Percentiles rank a stretch among this genome's conserved stretches.
phyloP scores from a whole-genome alignment of 371 early-diverging fungal species.

The Apophysomyces elegans region DNA sequence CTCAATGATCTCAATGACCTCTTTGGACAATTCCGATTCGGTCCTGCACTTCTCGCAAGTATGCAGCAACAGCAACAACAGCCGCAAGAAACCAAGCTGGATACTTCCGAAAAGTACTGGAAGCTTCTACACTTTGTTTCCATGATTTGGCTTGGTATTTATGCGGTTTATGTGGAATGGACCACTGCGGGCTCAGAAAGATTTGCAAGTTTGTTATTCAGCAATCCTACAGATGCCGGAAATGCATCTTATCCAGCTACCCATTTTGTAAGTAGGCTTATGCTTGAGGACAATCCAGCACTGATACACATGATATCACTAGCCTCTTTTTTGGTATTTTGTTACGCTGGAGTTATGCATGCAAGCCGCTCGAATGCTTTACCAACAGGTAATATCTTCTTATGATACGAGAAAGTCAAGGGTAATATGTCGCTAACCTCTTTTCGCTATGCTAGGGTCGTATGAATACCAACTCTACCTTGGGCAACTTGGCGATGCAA shows the following conservation, averaged over 20 bases:
- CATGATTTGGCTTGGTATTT: slow-evolving; percentile 50
- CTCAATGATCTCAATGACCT: slow-evolving; percentile 24
- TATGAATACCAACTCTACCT: slow-evolving; percentile 46
- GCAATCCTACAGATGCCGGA: slow-evolving; percentile 2
- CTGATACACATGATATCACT: slow-evolving; percentile 5
- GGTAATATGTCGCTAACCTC: neutral
- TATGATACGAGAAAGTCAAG: neutral
- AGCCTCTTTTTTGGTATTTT: slow-evolving; percentile 73
- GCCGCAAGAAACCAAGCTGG: slow-evolving; percentile 25
- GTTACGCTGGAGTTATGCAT: slow-evolving; percentile 55
- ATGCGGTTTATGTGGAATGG: slow-evolving; percentile 56
- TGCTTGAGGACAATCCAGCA: neutral
- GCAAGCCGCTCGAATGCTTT: slow-evolving; percentile 57
- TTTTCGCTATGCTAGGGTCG: slow-evolving; percentile 21
- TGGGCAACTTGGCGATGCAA: slow-evolving; percentile 49
- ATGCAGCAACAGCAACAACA: slow-evolving; percentile 39
- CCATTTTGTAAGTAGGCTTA: slow-evolving; percentile 33
- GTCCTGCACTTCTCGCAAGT: slow-evolving; percentile 30
- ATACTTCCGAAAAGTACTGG: slow-evolving; percentile 53
- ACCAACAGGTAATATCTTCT: slow-evolving; percentile 46
- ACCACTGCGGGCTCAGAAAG: slow-evolving; percentile 37
- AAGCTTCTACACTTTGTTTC: slow-evolving; percentile 53
- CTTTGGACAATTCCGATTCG: slow-evolving; percentile 29
- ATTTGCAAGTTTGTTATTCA: slow-evolving; percentile 37
- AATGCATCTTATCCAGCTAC: slow-evolving; percentile 21